Evolutionary conservation across 371 early-diverging fungal genomes (phyloP), one percentile per base, ranked within the genome.

Genomic region (Parasitella parasitica): DNA sequence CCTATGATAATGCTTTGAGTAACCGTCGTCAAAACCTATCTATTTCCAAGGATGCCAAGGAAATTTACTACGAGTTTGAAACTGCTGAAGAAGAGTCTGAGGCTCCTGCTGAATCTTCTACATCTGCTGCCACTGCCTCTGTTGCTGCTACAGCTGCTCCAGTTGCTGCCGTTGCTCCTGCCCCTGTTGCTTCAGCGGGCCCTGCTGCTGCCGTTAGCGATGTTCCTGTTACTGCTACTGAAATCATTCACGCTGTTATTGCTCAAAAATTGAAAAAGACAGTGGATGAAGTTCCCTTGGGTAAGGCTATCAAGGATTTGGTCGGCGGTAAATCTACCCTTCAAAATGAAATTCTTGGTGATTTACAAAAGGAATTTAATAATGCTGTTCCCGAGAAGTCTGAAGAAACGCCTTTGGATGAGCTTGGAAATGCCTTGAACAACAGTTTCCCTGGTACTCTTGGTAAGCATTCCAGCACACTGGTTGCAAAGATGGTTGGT

Each of bases 311-410:
- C 76, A 94, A 94, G 81, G 97, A 97, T 57, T 86, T 97, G 51
- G 94, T 94, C 22, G 95, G 94, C 51, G 97, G 97, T 67, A 96
- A 96, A 77, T 93, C 93, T 7, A 97, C 97, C 24, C 85, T 97
- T 58, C 97, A 96, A 72, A 97, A 97, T 78, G 97, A 97, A 76
- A 96, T 97, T 53, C 82, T 97, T 34, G 97, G 96, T 80, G 97
- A 97, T 75, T 81, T 97, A 54, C 93, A 92, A 70, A 94, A 93
- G 70, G 97, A 97, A 77, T 95, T 97, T 78, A 89, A 89, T 56
- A 87, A 86, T 63, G 71, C 83, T 57, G 86, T 94, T 55, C 93
- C 96, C 28, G 96, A 96, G 74, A 95, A 94, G 81, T 85, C 95
- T 54, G 97, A 97, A 71, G 97, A 97, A 72, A 83, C 89, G 15